Evolutionary conservation across 2,329 filamentous ascomycete genomes (phyloP).

Genomic region (Paracoccidioides brasiliensis): DNA sequence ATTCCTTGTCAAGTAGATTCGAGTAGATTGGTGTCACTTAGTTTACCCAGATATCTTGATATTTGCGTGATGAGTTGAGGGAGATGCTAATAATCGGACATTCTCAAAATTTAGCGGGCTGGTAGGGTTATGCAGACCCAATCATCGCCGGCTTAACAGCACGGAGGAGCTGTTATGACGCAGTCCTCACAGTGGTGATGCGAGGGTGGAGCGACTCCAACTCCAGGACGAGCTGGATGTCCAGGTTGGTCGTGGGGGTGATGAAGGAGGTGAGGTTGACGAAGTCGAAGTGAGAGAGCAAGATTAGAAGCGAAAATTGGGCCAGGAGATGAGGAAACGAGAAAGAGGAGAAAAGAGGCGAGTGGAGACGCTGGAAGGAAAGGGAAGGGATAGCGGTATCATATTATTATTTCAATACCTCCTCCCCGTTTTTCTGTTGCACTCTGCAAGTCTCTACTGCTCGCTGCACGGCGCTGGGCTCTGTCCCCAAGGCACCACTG

Average conservation of each 20-base stretch:
- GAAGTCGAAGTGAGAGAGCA: background rate
- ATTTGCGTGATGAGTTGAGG: background rate
- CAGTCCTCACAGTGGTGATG: background rate
- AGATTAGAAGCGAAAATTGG: background rate
- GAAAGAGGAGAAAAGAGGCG: constrained; percentile 4
- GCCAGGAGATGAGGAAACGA: background rate
- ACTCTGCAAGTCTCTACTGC: no score
- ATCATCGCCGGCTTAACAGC: background rate
- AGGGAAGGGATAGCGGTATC: constrained; percentile 4
- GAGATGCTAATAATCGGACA: background rate
- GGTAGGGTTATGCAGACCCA: background rate
- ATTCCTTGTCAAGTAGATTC: background rate
- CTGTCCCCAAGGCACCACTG: background rate
- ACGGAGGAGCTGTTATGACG: background rate
- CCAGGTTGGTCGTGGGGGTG: background rate
- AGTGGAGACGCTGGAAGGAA: background rate
- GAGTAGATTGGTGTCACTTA: background rate
- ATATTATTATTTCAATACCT: background rate
- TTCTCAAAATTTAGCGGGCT: background rate
- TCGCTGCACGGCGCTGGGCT: background rate
- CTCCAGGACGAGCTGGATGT: background rate
- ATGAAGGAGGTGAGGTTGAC: background rate
- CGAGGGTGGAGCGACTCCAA: background rate
- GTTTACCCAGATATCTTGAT: background rate
- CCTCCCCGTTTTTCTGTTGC: background rate